Evolutionary conservation across 2,329 filamentous ascomycete genomes (phyloP).

Genomic region (Clonostachys rhizophaga): DNA sequence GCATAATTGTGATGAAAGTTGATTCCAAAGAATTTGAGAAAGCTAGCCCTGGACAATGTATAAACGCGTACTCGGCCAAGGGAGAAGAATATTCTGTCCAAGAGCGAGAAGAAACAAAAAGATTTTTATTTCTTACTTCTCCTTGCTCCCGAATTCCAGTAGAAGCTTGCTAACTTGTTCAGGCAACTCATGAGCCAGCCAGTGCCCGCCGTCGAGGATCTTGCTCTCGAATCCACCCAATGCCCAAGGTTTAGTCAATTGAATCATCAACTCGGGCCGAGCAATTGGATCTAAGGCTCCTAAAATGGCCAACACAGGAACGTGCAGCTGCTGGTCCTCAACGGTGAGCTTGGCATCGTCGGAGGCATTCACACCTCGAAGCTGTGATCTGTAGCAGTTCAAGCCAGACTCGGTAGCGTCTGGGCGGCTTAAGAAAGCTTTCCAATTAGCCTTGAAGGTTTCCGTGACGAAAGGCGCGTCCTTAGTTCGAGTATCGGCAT

Average conservation of each 20-base stretch:
- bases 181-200: neutral
- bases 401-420: neutral
- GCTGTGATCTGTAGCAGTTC: neutral
- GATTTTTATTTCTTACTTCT: too few species aligned
- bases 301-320: neutral
- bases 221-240: neutral
- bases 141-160: neutral
- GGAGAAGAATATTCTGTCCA: too few species aligned
- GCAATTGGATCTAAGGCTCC: neutral
- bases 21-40: too few species aligned
- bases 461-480: neutral
- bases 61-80: too few species aligned
- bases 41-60: too few species aligned
- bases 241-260: neutral
- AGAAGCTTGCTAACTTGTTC: neutral
- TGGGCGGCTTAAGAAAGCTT: neutral
- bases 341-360: neutral
- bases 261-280: neutral
- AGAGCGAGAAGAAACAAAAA: too few species aligned
- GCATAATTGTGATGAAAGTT: too few species aligned
- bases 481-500: neutral
- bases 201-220: neutral
- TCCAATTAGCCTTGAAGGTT: neutral
- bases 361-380: neutral
- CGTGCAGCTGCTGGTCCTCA: neutral